Evolutionary conservation across 2,329 filamentous ascomycete species (phyloP).

Genomic region (Claviceps humidiphila): DNA sequence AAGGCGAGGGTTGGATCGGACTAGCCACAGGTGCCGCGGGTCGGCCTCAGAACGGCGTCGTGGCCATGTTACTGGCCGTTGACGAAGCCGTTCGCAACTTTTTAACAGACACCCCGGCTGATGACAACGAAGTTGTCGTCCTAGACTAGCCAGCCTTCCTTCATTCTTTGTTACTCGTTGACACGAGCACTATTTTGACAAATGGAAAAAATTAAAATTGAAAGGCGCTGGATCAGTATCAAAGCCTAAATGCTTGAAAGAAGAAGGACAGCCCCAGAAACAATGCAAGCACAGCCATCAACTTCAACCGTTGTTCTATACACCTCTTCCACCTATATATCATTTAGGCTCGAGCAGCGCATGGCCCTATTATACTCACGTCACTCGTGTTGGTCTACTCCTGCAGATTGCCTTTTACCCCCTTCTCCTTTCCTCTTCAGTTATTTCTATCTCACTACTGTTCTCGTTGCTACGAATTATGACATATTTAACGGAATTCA

Average conservation of each 20-base stretch:
- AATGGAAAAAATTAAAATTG: background rate
- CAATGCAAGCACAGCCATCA: no score
- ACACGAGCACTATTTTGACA: background rate
- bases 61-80: constrained; percentile 33
- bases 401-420: no score
- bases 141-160: constrained; percentile 6
- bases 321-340: no score
- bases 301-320: no score
- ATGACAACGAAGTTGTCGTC: constrained; percentile 6
- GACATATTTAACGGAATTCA: background rate
- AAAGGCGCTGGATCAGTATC: background rate
- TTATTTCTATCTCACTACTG: background rate
- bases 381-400: no score
- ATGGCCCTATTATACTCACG: no score
- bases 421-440: no score
- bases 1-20: constrained; percentile 33
- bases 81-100: constrained; percentile 32
- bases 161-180: background rate
- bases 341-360: no score
- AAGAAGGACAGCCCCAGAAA: no score
- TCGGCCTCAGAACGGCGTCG: constrained; percentile 23
- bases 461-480: background rate
- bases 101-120: constrained; percentile 3
- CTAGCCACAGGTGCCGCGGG: constrained; percentile 34
- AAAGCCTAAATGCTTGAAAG: no score